Base-by-base conservation (phyloP, 2,329 filamentous ascomycete species). In the Aspergillus ochraceus region DNA sequence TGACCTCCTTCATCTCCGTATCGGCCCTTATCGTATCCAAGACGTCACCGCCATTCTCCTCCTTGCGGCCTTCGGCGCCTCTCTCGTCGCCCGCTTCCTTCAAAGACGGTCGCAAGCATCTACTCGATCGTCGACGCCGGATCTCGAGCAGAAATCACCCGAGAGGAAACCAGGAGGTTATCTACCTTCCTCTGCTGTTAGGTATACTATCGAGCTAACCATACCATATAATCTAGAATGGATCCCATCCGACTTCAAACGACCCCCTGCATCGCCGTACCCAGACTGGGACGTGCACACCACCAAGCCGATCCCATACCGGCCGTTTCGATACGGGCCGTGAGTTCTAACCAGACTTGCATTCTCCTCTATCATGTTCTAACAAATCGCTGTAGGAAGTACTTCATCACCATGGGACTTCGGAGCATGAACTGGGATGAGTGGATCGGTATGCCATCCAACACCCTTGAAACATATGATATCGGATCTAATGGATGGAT, bases 401-500 rank as follows among this genome's bases (percentile, higher is more conserved):
- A 92, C 73, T 84, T 90, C 69, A 83, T 91, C 59, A 92, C 88
- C 1, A 90, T 93, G 88, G 90, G 90, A 0, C 80, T 94, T 2
- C 84, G 90, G n/a, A 84, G 81, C 9, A 83, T 91, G 77, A 80
- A 85, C 32, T 87, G 86, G 75, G 84, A 89, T 55, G 87, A 92
- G 58, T 93, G 90, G 90, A 92, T 94, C 69, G 78, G 77, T 78
- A 29, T 42, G 29, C 49, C 12, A 22, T 54, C 52, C 8, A 29
- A 8, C 49, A 52, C 36, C 60, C 19, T 24, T 30, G 6, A 29
- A 8, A 55, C 46, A 53, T 55, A 6, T 26, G 22, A 14, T 30
- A 19, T n/a, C 47, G 8, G 30, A 36, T 49, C 6, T 45, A 42
- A 42, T 12, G 45, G 14, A 17, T 51, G 5, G 8, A 26, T 8